Evolutionary conservation across 2,329 filamentous ascomycete species (phyloP), one percentile per base, ranked within the genome.

Genomic region (Lomentospora prolificans): DNA sequence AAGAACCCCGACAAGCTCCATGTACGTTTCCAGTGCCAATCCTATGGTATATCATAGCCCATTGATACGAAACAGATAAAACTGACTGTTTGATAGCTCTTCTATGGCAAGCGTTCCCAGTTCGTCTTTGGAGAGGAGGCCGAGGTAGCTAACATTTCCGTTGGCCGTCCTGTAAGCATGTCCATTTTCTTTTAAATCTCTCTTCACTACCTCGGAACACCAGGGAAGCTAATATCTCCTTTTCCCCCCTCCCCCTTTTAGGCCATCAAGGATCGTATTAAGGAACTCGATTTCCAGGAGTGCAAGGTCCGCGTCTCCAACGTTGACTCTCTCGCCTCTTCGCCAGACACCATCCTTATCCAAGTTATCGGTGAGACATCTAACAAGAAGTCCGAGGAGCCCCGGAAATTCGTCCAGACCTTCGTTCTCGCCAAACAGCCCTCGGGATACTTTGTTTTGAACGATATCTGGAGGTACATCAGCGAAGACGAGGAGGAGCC

Each of bases 281-380:
- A 90, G 75, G 78, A 86, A 61, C 85, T 97, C 61, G 88, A 95
- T 63, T 95, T 95, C 78, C 89, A 96, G 70, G 90, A 97, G 71
- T 95, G 89, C 83, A 99, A 99, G 77, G 92, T 99, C 66, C 90
- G 94, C 69, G 89, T 99, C 64, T 88, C 92, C 71, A 99, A 99
- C 67, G 94, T 99, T 66, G 94, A 99, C 72, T 92, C 91, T 17
- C 92, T 99, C 74, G 86, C 87, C 60, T 96, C 92, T 8, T 87
- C 85, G 70, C 84, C 90, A 59, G 84, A 91, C 59, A 95, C 91
- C 75, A 97, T 99, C 63, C 85, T 99, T 64, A 95, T 99, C 66
- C 91, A 96, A 72, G 94, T 97, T 65, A 96, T 99, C 67, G 94
- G 94, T 61, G 92, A 97, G 74, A 95, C 94, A 65, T 96, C 91